Conservation (phyloP, 441 rosid genomes). For the Capsella rubella region DNA sequence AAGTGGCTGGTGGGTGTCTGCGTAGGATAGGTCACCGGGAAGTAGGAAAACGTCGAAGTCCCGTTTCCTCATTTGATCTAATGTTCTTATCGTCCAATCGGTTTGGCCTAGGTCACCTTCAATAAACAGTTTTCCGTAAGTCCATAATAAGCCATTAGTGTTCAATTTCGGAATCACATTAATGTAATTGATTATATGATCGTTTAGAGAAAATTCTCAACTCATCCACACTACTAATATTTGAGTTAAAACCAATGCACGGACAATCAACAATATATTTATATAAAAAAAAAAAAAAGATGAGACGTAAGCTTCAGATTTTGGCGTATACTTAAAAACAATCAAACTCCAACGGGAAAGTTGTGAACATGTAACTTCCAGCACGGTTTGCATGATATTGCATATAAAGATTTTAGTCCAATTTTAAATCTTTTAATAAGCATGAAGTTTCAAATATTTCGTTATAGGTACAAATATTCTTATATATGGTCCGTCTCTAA, state of each 20-base stretch:
- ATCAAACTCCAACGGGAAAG: constrained; percentile 16
- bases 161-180: background rate
- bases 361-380: constrained; percentile 7
- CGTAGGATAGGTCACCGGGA: constrained; percentile 76
- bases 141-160: constrained; percentile 9
- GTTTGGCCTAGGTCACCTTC: constrained; percentile 82
- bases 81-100: constrained; percentile 62
- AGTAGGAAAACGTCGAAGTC: constrained; percentile 60
- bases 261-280: background rate
- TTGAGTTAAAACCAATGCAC: constrained; percentile 4
- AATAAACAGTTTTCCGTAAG: background rate
- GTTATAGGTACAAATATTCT: background rate
- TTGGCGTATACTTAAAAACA: constrained; percentile 30
- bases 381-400: constrained; percentile 5
- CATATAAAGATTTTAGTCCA: constrained; percentile 15
- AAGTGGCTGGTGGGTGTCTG: constrained; percentile 51
- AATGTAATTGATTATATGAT: constrained; percentile 12
- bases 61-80: constrained; percentile 53
- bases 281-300: background rate
- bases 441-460: background rate
- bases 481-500: background rate
- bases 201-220: constrained; percentile 1
- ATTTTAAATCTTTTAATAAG: background rate
- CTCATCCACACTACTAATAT: constrained; percentile 1
- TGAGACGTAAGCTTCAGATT: constrained; percentile 25